Evolutionary conservation across 306 rosid species (phyloP), one percentile per base, ranked within the genome.

Genomic region (Glycine latifolia): DNA sequence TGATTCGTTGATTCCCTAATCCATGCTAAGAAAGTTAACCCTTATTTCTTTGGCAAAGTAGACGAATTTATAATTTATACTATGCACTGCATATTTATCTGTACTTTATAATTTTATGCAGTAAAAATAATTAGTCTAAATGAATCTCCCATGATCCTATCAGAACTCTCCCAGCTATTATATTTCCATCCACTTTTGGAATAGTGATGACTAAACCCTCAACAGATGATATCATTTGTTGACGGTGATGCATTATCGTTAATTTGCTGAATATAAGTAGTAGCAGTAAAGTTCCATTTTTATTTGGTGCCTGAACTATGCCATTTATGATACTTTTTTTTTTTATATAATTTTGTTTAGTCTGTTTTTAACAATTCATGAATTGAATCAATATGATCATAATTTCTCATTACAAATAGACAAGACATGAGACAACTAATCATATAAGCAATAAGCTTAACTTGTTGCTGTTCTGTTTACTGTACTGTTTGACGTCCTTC

Each of bases 121-220:
- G 3, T 26, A 26, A 26, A 26, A 26, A 26, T 26, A 26, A 26
- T 26, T 26, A 26, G 31, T 26, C 31, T 26, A 26, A 26, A 26
- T 26, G 1, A 26, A 26, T 26, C 31, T 26, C 31, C 31, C 31
- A 26, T 26, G 31, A 26, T 26, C 31, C 31, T 26, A 26, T 26
- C 31, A 26, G 31, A 26, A 26, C 31, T 26, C 31, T 26, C 63
- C 43, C 47, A 11, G 7, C 49, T 52, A 39, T 10, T 16, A 6
- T 43, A 43, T 60, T 5, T 77, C 65, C 8, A 50, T 61, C 33
- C 14, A 31, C 44, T 61, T 56, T 37, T 66, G 26, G 53, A 12
- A 43, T 17, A 49, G 33, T 13, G 74, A 50, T 77, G 62, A 43
- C 71, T 33, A 44, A 62, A 58, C 14, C n/a, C 46, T 78, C 58